Evolutionary conservation across 148 eudicot species (phyloP).

Genomic region (Chenopodium album): DNA sequence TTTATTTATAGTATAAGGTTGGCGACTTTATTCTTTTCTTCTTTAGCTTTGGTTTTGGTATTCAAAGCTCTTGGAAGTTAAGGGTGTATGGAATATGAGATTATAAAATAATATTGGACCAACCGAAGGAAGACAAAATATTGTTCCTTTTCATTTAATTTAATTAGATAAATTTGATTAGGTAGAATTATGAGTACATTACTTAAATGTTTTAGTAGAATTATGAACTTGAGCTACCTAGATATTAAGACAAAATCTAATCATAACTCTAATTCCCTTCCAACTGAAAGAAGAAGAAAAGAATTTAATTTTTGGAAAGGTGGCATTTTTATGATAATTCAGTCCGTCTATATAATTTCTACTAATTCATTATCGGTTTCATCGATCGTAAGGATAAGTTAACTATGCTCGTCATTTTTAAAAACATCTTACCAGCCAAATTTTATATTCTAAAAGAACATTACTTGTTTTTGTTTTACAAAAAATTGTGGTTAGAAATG

Average conservation of each 20-base stretch:
- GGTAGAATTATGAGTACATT: conserved; percentile 14
- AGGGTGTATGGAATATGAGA: neutral
- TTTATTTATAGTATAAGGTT: neutral
- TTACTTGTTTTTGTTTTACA: neutral
- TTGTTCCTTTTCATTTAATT: neutral
- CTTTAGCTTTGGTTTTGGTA: conserved; percentile 12
- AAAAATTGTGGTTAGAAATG: neutral
- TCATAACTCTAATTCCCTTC: conserved; percentile 17
- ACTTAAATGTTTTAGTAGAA: conserved; percentile 5
- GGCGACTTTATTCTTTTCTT: conserved; percentile 21
- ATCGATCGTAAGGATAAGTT: neutral
- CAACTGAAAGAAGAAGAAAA: neutral
- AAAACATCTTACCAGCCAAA: no score
- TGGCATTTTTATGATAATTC: neutral
- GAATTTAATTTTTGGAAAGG: neutral
- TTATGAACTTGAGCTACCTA: conserved; percentile 10
- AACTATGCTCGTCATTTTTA: no score
- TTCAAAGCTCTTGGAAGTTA: conserved; percentile 5
- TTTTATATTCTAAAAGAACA: no score
- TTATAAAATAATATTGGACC: conserved; percentile 22
- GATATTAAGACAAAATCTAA: conserved; percentile 24
- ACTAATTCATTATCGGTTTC: neutral
- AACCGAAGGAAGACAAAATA: conserved; percentile 15
- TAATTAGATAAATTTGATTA: neutral
- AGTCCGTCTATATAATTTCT: neutral